These are phyloP conservation scores for Dactylellina cionopaga DNA, from an alignment of 2,329 filamentous ascomycete genomes.

Conservation along the genomic window DNA sequence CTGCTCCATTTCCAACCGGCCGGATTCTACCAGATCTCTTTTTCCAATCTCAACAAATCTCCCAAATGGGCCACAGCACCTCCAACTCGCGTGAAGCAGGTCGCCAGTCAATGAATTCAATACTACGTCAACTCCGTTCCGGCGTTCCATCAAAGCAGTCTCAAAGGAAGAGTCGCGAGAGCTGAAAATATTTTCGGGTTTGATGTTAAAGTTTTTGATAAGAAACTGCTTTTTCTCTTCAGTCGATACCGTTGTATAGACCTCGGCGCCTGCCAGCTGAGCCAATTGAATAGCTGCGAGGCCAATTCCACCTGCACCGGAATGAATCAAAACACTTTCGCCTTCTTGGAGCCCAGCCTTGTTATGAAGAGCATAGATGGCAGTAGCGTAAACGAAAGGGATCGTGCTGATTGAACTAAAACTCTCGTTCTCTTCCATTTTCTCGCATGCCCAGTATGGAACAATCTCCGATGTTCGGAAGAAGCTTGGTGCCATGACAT, in stretches of 20 bases:
- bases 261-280: slow-evolving; percentile 54
- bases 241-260: slow-evolving; percentile 63
- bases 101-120: slow-evolving; percentile 65
- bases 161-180: slow-evolving; percentile 60
- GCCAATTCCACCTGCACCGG: not conserved
- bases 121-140: slow-evolving; percentile 62
- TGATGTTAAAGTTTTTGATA: slow-evolving; percentile 56
- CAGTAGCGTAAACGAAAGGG: not conserved
- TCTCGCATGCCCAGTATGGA: slow-evolving; percentile 58
- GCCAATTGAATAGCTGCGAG: slow-evolving; percentile 38
- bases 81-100: slow-evolving; percentile 62
- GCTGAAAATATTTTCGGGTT: slow-evolving; percentile 60
- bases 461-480: slow-evolving; percentile 55
- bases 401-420: not conserved
- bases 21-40: slow-evolving; percentile 61
- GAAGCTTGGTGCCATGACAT: slow-evolving; percentile 53
- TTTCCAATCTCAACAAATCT: slow-evolving; percentile 65
- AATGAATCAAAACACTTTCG: not conserved
- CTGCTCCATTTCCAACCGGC: slow-evolving; percentile 62
- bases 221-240: slow-evolving; percentile 59
- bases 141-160: slow-evolving; percentile 56
- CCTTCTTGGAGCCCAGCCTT: not conserved
- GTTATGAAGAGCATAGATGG: not conserved
- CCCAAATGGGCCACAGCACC: slow-evolving; percentile 63
- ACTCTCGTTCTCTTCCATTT: slow-evolving; percentile 62